These are phyloP conservation scores for Yamadazyma sp. DNA, from an alignment of 805 yeast species.

Conservation along the genomic window DNA sequence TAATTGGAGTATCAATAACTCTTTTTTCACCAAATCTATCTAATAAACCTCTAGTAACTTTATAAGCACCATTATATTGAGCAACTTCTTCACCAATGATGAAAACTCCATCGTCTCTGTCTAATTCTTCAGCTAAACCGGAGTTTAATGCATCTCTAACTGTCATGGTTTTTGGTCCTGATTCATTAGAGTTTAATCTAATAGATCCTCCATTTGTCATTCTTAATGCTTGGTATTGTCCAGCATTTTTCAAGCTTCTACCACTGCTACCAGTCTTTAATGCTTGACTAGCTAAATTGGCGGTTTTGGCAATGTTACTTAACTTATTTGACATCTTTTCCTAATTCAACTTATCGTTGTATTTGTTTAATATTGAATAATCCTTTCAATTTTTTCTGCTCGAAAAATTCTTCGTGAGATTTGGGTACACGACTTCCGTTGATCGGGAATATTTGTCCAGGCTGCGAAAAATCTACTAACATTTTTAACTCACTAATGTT, in stretches of 20 bases:
- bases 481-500: too few species aligned
- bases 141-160: slow-evolving; percentile 96
- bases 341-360: too few species aligned
- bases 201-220: slow-evolving; percentile 22
- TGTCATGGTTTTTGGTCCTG: slow-evolving; percentile 65
- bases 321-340: too few species aligned
- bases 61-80: slow-evolving; percentile 98
- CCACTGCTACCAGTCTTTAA: slow-evolving; percentile 22
- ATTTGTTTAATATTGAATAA: too few species aligned
- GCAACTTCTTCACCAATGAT: slow-evolving; percentile 99
- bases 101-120: slow-evolving; percentile 90
- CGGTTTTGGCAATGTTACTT: slow-evolving; percentile 39
- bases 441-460: too few species aligned
- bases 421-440: too few species aligned
- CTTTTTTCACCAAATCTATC: slow-evolving; percentile 95
- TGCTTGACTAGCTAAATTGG: slow-evolving; percentile 37
- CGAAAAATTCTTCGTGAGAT: too few species aligned
- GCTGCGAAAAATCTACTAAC: too few species aligned
- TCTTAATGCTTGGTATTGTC: slow-evolving; percentile 35
- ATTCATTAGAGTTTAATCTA: slow-evolving; percentile 45
- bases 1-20: slow-evolving; percentile 94
- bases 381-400: too few species aligned
- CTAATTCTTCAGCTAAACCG: slow-evolving; percentile 96
- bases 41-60: slow-evolving; percentile 90
- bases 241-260: slow-evolving; percentile 24